Evolutionary conservation across 371 early-diverging fungal genomes (phyloP), one percentile per base, ranked within the genome.

Genomic region (Entomophthora muscae): DNA sequence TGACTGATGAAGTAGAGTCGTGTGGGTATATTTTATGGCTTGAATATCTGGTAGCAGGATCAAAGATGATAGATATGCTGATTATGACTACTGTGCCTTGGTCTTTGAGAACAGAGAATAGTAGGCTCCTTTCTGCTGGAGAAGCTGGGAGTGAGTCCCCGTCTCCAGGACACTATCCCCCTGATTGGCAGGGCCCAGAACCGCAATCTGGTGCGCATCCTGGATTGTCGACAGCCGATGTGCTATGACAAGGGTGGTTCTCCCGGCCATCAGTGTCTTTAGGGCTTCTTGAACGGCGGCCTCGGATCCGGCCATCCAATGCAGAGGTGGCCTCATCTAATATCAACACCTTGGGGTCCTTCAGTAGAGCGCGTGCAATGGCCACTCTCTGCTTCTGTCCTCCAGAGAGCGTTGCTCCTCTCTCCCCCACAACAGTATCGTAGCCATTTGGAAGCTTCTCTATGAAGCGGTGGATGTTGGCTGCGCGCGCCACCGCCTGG

Each of bases 271-370:
- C n/a, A 87, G 81, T 2, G 66, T 71, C 63, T 84, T 83, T 27
- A 95, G 70, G 0, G 89, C 91, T 42, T 78, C 77, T 67, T 93
- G 89, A 13, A 96, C 86, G 5, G 84, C 67, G 55, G 75, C 77
- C 71, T 98, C 96, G 53, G 83, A 79, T 67, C n/a, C 84, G 77
- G 33, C 81, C 78, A 69, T 93, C 92, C n/a, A 93, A 70, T 0
- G 91, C 91, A 10, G 85, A 83, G 0, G 98, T 95, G 1, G 95
- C 91, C 67, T 97, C 98, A 68, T 97, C 97, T 17, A 95, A 72
- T 7, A 95, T 69, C 31, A 93, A 72, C 2, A 93, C 82, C 53
- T 71, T 73, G 23, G 88, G 86, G 62, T 88, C 78, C 63, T 81
- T 78, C 65, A 93, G 74, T 56, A 77, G 57, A 5, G 77, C 76